Evolutionary conservation across 83 land plant species (phyloP), one percentile per base, ranked within the genome.

Genomic region (Isoetes engelmannii): DNA sequence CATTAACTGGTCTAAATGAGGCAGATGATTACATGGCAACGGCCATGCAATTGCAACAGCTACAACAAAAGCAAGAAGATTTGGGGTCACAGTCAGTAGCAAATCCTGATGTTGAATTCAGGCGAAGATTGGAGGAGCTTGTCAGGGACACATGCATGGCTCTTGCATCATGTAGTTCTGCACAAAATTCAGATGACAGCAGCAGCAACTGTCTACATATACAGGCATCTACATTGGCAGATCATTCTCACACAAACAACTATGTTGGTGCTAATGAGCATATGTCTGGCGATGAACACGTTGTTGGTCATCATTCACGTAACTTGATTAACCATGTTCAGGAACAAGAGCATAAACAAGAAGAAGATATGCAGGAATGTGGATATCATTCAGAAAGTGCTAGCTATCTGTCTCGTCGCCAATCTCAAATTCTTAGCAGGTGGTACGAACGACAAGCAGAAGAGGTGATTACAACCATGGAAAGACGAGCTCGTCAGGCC

Each of bases 401-500:
- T 45, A 42, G 10, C 6, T 44, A 44, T 64, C n/a, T 83, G n/a
- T 80, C 84, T 6, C 70, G 95, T 49, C 81, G 83, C 4, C 92
- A 84, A 43, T 89, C 95, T 2, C 72, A 86, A 61, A 82, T 92
- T 55, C 79, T 85, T 70, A 75, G 81, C 57, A 70, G 85, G 69
- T 89, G 95, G 98, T 60, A 60, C 20, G 95, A 77, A 17, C 63
- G 86, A n/a, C 86, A 86, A 65, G 85, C 87, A 20, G 80, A 87
- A 70, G 85, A 79, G 69, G 85, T 89, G 89, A 87, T 87, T 61
- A 87, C 89, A 6, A 87, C 95, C 10, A 85, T 89, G 61, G 98
- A 92, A 72, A 80, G 87, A 71, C 90, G 87, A 73, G 86, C 83
- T 68, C 86, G 95, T 1, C 93, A 92, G 67, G 80, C 89, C 0